phyloP scores from a whole-genome alignment of 2,329 filamentous ascomycete genomes.

The Mollisia scopiformis region DNA sequence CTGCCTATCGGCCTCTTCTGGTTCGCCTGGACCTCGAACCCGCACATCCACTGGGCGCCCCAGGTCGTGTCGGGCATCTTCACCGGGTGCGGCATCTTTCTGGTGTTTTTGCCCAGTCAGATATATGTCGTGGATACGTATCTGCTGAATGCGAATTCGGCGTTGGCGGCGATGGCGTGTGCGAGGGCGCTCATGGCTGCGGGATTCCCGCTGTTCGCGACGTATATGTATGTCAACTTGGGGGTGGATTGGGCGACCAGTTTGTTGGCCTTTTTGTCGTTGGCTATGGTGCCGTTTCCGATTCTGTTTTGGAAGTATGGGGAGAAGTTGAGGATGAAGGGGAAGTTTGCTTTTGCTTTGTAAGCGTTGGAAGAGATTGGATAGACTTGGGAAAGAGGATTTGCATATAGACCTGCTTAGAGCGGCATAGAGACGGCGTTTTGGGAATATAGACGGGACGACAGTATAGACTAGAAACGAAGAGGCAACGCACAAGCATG shows the following conservation, averaged over 20 bases:
- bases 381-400: not conserved
- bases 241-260: slow-evolving; percentile 46
- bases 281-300: slow-evolving; percentile 41
- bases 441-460: not conserved
- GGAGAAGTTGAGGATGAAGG: slow-evolving; percentile 35
- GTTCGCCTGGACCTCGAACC: slow-evolving; percentile 52
- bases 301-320: slow-evolving; percentile 40
- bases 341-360: slow-evolving; percentile 27
- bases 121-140: slow-evolving; percentile 51
- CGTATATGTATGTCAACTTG: slow-evolving; percentile 42
- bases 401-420: not conserved
- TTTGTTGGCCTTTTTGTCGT: slow-evolving; percentile 40
- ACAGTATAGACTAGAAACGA: not conserved
- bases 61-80: slow-evolving; percentile 44
- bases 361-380: not conserved
- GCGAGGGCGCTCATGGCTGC: slow-evolving; percentile 18
- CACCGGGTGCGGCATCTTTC: slow-evolving; percentile 44
- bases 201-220: slow-evolving; percentile 38
- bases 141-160: slow-evolving; percentile 28
- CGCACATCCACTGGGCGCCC: slow-evolving; percentile 41
- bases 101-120: slow-evolving; percentile 47
- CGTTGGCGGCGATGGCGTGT: slow-evolving; percentile 18
- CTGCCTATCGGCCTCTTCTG: slow-evolving; percentile 42
- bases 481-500: slow-evolving; percentile 2
- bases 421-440: slow-evolving; percentile 2